phyloP scores from a whole-genome alignment of 176 grass and related monocot species.

The Pharus latifolius region DNA sequence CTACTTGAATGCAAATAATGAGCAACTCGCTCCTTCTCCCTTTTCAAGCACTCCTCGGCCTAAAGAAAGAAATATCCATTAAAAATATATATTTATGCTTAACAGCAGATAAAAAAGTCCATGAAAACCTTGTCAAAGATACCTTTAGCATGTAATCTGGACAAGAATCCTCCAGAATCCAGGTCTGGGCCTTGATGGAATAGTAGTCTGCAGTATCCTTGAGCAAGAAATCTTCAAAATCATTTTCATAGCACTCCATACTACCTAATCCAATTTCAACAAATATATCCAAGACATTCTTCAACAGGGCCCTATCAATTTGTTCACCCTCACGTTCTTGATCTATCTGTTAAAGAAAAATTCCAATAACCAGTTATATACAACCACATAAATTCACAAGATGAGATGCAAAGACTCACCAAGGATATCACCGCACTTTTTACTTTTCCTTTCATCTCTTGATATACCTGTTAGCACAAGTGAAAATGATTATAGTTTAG shows the following conservation, averaged over 20 bases:
- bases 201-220: conserved; percentile 71
- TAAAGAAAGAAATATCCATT: conserved; percentile 28
- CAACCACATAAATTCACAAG: conserved; percentile 5
- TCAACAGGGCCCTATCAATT: conserved; percentile 69
- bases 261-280: conserved; percentile 62
- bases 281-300: conserved; percentile 83
- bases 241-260: conserved; percentile 59
- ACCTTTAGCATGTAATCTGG: conserved; percentile 84
- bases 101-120: background rate
- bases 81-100: background rate
- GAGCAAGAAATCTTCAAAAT: conserved; percentile 82
- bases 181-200: conserved; percentile 59
- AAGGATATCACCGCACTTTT: conserved; percentile 62
- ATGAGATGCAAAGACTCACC: conserved; percentile 41
- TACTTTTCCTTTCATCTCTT: conserved; percentile 73
- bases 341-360: conserved; percentile 52
- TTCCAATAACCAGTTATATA: background rate
- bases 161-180: conserved; percentile 57
- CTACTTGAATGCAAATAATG: conserved; percentile 91
- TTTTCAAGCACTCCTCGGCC: conserved; percentile 84
- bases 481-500: conserved; percentile 16
- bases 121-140: background rate
- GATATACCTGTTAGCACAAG: conserved; percentile 54
- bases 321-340: conserved; percentile 67
- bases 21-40: conserved; percentile 79